phyloP scores from a whole-genome alignment of 495 filamentous ascomycete species.

The Friedmanniomyces endolithicus region DNA sequence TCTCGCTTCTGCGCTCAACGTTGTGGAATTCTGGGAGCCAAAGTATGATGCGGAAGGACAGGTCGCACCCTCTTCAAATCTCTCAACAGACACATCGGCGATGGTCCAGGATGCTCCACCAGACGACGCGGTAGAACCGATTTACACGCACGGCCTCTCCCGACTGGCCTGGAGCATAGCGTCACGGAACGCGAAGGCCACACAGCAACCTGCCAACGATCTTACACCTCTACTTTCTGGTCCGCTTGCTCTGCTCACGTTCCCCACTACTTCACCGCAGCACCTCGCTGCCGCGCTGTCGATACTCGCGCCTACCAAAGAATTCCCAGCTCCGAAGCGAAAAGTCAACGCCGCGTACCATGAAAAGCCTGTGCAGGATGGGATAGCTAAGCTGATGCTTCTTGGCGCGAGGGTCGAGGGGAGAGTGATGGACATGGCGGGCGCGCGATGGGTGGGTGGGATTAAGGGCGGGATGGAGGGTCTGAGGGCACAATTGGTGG shows the following conservation, averaged over 20 bases:
- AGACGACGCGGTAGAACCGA: constrained; percentile 12
- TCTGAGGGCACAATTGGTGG: constrained; percentile 68
- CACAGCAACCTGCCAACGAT: constrained; percentile 30
- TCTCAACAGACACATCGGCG: constrained; percentile 25
- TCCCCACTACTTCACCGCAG: constrained; percentile 69
- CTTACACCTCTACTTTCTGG: constrained; percentile 69
- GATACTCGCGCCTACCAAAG: constrained; percentile 54
- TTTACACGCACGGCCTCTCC: constrained; percentile 64
- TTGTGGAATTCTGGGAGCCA: constrained; percentile 78
- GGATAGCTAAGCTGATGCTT: constrained; percentile 73
- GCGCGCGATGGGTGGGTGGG: constrained; percentile 71
- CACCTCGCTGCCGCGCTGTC: constrained; percentile 68
- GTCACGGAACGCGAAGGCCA: constrained; percentile 31
- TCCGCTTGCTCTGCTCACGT: constrained; percentile 64
- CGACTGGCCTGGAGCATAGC: constrained; percentile 48
- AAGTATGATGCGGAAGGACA: constrained; percentile 14
- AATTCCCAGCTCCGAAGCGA: constrained; percentile 65
- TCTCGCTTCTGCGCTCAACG: constrained; percentile 66
- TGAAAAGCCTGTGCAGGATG: constrained; percentile 61
- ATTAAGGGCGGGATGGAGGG: constrained; percentile 73
- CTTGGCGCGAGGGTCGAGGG: constrained; percentile 74
- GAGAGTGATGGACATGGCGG: constrained; percentile 67
- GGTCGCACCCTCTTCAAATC: constrained; percentile 21
- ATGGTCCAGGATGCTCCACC: constrained; percentile 21
- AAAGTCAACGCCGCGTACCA: constrained; percentile 67